These are phyloP conservation scores for Salix koriyanagi DNA, from an alignment of 345 rosid species.

Conservation along the genomic window DNA sequence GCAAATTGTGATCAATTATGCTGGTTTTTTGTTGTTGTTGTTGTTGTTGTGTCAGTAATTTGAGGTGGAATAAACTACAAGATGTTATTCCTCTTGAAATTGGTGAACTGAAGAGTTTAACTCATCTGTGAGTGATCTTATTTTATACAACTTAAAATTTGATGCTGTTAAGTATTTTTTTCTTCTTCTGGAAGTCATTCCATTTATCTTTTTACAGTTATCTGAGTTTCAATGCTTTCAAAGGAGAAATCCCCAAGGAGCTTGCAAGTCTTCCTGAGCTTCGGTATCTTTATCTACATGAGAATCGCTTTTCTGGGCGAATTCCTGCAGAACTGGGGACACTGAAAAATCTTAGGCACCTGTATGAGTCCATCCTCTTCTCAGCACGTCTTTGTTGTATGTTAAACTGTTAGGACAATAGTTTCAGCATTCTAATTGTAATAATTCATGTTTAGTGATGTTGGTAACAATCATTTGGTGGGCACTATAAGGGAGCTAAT, in stretches of 20 bases:
- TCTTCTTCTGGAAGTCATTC: not conserved
- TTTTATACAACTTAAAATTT: not conserved
- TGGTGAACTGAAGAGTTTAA: slow-evolving; percentile 80
- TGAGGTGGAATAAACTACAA: slow-evolving; percentile 95
- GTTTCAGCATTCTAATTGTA: not conserved
- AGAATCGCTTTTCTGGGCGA: slow-evolving; percentile 82
- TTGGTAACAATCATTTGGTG: slow-evolving; percentile 88
- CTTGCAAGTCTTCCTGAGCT: slow-evolving; percentile 84
- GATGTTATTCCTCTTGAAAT: slow-evolving; percentile 86
- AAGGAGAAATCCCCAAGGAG: slow-evolving; percentile 90
- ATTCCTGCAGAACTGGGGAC: slow-evolving; percentile 79
- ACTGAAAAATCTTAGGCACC: slow-evolving; percentile 50
- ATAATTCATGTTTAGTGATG: slow-evolving; percentile 51
- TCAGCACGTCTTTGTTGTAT: not conserved
- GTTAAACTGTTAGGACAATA: not conserved
- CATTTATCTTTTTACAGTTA: slow-evolving; percentile 42
- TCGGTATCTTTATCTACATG: slow-evolving; percentile 84
- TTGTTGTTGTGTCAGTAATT: slow-evolving; percentile 42
- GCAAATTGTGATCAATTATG: not conserved
- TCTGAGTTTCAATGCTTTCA: slow-evolving; percentile 89
- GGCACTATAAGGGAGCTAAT: slow-evolving; percentile 92
- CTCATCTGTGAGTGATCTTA: slow-evolving; percentile 66
- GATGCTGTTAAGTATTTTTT: not conserved
- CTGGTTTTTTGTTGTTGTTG: not conserved
- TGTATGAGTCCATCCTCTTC: slow-evolving; percentile 3